These are phyloP conservation scores for Daldinia decipiens DNA, from an alignment of 495 filamentous ascomycete species.

Conservation along the genomic window DNA sequence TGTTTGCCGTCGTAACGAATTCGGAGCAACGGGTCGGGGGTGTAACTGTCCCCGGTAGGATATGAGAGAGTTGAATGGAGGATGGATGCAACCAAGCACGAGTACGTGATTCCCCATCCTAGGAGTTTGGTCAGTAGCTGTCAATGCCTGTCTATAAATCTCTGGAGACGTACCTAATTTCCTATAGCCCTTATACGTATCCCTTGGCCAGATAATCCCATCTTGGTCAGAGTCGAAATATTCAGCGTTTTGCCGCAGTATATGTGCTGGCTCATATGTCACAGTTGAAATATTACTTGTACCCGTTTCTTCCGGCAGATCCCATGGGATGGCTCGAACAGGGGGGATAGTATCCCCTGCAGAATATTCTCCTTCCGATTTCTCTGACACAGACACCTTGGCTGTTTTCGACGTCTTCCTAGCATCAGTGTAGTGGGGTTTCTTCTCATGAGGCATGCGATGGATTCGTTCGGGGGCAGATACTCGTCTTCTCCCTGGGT, in stretches of 20 bases:
- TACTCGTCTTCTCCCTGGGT: not conserved
- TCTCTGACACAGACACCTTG: not conserved
- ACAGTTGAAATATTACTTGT: not conserved
- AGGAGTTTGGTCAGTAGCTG: not conserved
- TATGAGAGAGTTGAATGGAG: not conserved
- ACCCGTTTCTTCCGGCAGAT: not conserved
- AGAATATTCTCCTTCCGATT: not conserved
- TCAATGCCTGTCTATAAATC: not conserved
- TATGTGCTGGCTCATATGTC: not conserved
- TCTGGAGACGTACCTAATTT: not conserved
- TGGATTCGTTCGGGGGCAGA: not conserved
- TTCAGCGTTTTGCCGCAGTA: not conserved
- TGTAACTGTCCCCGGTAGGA: not conserved
- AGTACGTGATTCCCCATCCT: conserved; percentile 2
- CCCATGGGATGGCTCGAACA: not conserved
- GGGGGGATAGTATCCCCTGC: not conserved
- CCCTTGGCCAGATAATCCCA: not conserved
- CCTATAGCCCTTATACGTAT: not conserved
- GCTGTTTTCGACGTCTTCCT: not conserved
- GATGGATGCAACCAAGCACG: not conserved
- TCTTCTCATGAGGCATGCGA: not conserved
- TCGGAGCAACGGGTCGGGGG: not conserved
- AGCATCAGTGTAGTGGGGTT: not conserved
- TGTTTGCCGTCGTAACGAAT: not conserved
- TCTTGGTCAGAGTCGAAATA: not conserved